Evolutionary conservation across 331 rosid species (phyloP), one percentile per base, ranked within the genome.

Genomic region (Prunus yedoensis): DNA sequence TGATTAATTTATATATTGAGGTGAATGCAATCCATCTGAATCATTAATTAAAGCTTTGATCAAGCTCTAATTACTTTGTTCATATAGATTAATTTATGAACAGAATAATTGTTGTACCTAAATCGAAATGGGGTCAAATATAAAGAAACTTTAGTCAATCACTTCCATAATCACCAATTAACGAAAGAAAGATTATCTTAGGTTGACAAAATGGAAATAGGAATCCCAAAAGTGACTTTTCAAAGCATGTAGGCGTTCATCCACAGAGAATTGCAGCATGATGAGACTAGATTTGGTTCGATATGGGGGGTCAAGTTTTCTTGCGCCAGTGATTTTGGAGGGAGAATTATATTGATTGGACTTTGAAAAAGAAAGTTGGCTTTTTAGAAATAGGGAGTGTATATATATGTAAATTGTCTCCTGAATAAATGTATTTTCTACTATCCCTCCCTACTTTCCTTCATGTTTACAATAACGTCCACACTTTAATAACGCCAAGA

Each of bases 281-380:
- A 90, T 90, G 83, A 82, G 78, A 41, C 23, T 76, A 68, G 93
- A 90, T 90, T 81, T 73, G 85, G 89, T 83, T 83, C 85, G 93
- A 90, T 90, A 75, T 78, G 93, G 80, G 93, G 86, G 88, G 75
- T 82, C 88, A 80, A 43, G 53, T 23, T 60, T 69, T 17, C 45
- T 45, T 52, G 64, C 71, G 58, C 66, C 76, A 58, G 65, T 69
- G 82, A 53, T 56, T 20, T 38, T 11, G 47, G 64, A 25, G 66
- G 60, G 80, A 75, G 68, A 80, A 75, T 58, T 77, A 35, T 64
- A 66, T 51, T 52, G 72, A 68, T 65, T 64, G 65, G 64, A 65
- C n/a, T 16, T 60, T 21, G 13, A 68, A 23, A 13, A 8, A 66
- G 52, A 58, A 58, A 38, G 43, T 38, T 38, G 9, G 43, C 43